phyloP scores from a whole-genome alignment of 176 grass and related monocot genomes.

The Carex cristatella region DNA sequence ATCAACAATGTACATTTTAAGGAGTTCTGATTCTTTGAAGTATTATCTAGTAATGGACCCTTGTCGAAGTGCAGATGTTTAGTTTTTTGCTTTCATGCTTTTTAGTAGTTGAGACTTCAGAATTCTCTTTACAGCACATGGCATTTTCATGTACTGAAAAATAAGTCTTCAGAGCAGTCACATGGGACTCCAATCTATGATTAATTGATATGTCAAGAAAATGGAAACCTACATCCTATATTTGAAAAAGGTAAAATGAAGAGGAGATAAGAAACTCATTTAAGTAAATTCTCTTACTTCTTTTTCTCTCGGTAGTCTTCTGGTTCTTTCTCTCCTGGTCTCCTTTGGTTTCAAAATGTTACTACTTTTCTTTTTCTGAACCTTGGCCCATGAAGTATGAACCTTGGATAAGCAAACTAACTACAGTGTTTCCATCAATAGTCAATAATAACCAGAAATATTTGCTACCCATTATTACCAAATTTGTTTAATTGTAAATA shows the following conservation, averaged over 20 bases:
- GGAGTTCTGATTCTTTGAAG: not conserved
- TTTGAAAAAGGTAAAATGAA: not conserved
- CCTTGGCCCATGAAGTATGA: not conserved
- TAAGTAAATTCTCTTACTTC: not conserved
- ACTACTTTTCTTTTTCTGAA: not conserved
- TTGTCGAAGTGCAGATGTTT: not conserved
- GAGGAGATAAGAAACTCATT: not conserved
- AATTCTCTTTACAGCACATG: not conserved
- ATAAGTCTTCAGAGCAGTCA: not conserved
- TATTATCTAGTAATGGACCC: not conserved
- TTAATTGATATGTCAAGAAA: not conserved
- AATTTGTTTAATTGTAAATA: not conserved
- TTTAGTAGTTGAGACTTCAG: not conserved
- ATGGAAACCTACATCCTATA: not conserved
- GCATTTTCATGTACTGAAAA: not conserved
- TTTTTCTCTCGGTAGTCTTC: not conserved
- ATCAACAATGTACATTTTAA: not conserved
- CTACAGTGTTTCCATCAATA: not conserved
- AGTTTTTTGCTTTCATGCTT: not conserved
- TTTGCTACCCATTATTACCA: not conserved
- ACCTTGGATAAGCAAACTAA: not conserved
- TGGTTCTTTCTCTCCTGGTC: not conserved
- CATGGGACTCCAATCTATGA: not conserved
- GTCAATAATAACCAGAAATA: not conserved
- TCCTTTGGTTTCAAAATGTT: conserved; percentile 9